phyloP scores from a whole-genome alignment of 805 yeast genomes.

The Ogataea angusta region DNA sequence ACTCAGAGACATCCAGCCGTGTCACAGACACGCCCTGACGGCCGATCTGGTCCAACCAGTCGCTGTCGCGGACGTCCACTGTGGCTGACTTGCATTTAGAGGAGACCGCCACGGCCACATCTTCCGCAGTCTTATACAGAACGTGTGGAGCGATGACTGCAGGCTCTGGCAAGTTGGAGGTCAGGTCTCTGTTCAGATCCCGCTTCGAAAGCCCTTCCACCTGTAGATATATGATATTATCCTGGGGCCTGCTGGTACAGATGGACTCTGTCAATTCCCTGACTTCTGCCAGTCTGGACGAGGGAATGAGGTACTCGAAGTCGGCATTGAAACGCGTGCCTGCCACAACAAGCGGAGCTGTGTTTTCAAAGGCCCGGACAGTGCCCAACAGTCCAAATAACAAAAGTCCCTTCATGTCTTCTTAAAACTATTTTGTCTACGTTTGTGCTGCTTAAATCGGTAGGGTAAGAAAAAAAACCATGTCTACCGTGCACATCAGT shows the following conservation, averaged over 20 bases:
- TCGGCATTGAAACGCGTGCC: conserved; percentile 7
- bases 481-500: conserved; percentile 1
- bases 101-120: conserved; percentile 7
- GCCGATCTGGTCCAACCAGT: conserved; percentile 12
- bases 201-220: conserved; percentile 20
- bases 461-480: conserved; percentile 4
- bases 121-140: conserved; percentile 15
- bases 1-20: conserved; percentile 5
- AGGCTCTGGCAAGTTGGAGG: conserved; percentile 7
- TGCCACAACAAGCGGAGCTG: conserved; percentile 31
- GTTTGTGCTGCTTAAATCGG: conserved; percentile 11
- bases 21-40: conserved; percentile 3
- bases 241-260: conserved; percentile 14
- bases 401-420: conserved; percentile 6
- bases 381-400: conserved; percentile 8
- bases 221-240: conserved; percentile 16
- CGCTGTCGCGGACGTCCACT: conserved; percentile 2
- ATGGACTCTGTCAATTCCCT: conserved; percentile 15
- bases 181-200: conserved; percentile 18
- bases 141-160: conserved; percentile 24
- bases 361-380: conserved; percentile 28
- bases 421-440: conserved; percentile 9
- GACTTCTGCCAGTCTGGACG: conserved; percentile 4
- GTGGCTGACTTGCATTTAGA: conserved; percentile 7
- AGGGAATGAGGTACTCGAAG: conserved; percentile 20